Conservation (phyloP, 208 protist genomes). For the Leishmania gerbilli region DNA sequence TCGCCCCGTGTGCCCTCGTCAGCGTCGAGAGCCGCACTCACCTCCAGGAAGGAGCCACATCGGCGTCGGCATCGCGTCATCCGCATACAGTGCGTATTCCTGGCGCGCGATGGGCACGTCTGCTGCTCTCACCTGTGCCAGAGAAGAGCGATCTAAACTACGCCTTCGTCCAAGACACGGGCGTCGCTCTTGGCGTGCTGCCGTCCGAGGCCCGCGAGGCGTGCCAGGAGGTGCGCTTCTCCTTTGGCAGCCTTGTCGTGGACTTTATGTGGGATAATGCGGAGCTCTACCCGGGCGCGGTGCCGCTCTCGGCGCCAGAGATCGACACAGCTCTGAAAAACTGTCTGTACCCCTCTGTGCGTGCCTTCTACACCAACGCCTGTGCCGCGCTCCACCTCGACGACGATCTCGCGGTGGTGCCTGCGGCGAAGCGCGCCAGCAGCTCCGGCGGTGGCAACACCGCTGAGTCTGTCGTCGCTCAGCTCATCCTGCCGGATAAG, state of each 20-base stretch:
- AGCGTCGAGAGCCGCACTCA: not conserved
- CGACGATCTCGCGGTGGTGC: conserved; percentile 7
- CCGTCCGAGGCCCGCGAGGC: conserved; percentile 27
- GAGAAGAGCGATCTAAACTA: conserved; percentile 7
- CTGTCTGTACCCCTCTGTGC: conserved; percentile 26
- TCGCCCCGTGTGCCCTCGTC: not conserved
- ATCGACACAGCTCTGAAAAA: conserved; percentile 29
- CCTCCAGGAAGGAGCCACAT: not conserved
- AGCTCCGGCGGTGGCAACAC: not conserved
- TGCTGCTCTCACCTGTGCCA: conserved; percentile 1
- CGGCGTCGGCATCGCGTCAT: conserved; percentile 10
- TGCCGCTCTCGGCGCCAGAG: conserved; percentile 28
- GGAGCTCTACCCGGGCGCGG: conserved; percentile 24
- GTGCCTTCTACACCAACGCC: conserved; percentile 17
- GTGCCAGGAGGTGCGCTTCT: conserved; percentile 25
- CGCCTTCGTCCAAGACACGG: conserved; percentile 23
- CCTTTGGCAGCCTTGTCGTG: conserved; percentile 19
- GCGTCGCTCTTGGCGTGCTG: conserved; percentile 17
- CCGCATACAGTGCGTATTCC: conserved; percentile 24
- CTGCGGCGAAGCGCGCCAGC: not conserved
- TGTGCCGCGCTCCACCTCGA: conserved; percentile 14
- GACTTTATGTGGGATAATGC: conserved; percentile 28
- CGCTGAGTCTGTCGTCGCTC: not conserved
- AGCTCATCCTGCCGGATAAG: conserved; percentile 8
- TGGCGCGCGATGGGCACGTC: conserved; percentile 25